A percentile compares a stretch with the other conserved stretches of the same genome.
These are phyloP conservation scores for Mycena pura DNA, from an alignment of 768 basidiomycete genomes.

Conservation along the genomic window DNA sequence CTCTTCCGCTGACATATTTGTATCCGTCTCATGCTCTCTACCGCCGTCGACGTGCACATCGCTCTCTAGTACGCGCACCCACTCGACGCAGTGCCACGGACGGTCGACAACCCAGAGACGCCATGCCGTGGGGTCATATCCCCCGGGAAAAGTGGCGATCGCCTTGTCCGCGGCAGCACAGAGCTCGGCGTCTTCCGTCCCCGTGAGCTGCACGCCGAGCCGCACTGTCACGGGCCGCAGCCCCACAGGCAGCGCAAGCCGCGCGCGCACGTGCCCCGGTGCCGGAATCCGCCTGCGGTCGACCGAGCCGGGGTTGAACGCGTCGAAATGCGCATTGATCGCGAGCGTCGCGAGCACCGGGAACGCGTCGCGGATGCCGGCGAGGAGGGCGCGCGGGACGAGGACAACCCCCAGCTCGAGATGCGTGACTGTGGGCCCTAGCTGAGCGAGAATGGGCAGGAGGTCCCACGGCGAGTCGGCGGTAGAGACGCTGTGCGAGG, in stretches of 20 bases:
- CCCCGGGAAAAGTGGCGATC: background rate
- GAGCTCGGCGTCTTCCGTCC: background rate
- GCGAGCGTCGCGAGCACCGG: constrained; percentile 25
- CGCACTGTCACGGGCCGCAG: background rate
- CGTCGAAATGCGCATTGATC: constrained; percentile 30
- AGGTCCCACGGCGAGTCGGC: constrained; percentile 19
- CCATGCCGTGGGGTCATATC: constrained; percentile 25
- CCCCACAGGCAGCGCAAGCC: background rate
- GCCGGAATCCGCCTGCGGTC: background rate
- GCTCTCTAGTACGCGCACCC: background rate
- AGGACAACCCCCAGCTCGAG: constrained; percentile 27
- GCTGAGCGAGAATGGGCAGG: constrained; percentile 18
- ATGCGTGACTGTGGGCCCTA: background rate
- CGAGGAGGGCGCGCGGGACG: constrained; percentile 25
- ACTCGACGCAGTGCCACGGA: constrained; percentile 21
- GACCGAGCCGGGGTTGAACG: constrained; percentile 28
- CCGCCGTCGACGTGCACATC: background rate
- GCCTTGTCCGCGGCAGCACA: background rate
- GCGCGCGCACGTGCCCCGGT: background rate
- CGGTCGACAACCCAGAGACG: constrained; percentile 20
- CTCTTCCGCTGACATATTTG: background rate
- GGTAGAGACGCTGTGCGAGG: constrained; percentile 24
- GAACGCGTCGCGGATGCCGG: constrained; percentile 14
- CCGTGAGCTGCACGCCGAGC: constrained; percentile 15
- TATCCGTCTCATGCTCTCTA: background rate